Evolutionary conservation across 202 grass and related monocot species (phyloP).

Genomic region (Digitaria exilis): DNA sequence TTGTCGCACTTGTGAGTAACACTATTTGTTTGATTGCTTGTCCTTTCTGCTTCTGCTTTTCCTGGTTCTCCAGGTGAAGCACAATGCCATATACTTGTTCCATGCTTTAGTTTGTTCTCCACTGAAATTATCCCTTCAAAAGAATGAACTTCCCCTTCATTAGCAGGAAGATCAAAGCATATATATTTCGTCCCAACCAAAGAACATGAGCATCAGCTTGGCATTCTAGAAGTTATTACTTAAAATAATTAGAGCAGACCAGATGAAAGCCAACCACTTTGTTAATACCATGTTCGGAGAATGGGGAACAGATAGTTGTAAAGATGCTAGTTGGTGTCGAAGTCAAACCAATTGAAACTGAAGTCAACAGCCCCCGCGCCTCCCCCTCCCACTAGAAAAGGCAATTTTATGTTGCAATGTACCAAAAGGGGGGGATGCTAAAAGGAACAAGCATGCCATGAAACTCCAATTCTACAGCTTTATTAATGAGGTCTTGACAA

Average conservation of each 20-base stretch:
- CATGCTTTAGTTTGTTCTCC: constrained; percentile 46
- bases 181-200: constrained; percentile 23
- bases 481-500: constrained; percentile 1
- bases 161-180: constrained; percentile 13
- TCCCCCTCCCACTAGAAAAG: not conserved
- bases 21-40: constrained; percentile 43
- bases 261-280: constrained; percentile 14
- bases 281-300: constrained; percentile 13
- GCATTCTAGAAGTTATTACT: constrained; percentile 23
- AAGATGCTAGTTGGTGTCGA: constrained; percentile 17
- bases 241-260: constrained; percentile 8
- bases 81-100: constrained; percentile 37
- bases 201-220: constrained; percentile 17
- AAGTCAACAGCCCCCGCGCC: not conserved
- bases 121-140: constrained; percentile 42
- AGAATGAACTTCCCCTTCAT: constrained; percentile 24
- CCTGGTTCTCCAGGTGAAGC: constrained; percentile 33
- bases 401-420: not conserved
- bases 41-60: constrained; percentile 44
- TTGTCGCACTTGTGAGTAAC: constrained; percentile 38
- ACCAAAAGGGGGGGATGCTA: not conserved
- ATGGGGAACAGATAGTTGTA: constrained; percentile 26
- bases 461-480: constrained; percentile 8
- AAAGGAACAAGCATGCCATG: not conserved
- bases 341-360: constrained; percentile 27